Base-by-base conservation (phyloP, 371 early-diverging fungal species). In the Mortierella sp. region DNA sequence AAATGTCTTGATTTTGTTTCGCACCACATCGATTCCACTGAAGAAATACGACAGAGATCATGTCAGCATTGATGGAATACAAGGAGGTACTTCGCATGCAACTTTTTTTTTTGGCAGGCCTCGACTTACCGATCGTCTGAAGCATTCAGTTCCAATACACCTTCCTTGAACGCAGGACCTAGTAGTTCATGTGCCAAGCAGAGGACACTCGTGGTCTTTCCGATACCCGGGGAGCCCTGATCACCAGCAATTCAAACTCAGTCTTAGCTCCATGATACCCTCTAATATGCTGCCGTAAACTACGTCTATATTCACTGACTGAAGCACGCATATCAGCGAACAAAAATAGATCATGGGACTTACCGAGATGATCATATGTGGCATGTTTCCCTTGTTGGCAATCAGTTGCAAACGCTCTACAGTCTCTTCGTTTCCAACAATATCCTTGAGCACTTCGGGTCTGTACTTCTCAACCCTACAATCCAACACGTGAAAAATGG, bases 1-100 rank as follows among this genome's bases (percentile, higher is more conserved):
- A 89, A 99, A 99, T 81, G 91, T 88, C 82, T 99, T 99, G 82
- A 99, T 99, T 59, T 91, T 90, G 82, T 94, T 96, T 51, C 99
- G 87, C 6, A 99, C 98, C 6, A 98, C 97, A 47, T 99, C 99
- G 60, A 99, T 98, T 44, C 99, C 99, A 72, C 99, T 39, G 27
- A 17, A 23, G 27, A 26, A 19, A 49, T 7, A 21, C 31, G 1
- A 32, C 6, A 21, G n/a, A 51, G 24, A 15, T 21, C 21, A 37
- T 3, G n/a, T 32, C 8, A 52, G 34, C 42, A 51, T 15, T 6
- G 19, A 46, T 28, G 37, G 17, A 30, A 58, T 28, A 2, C 60
- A 28, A 12, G 21, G 34, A 7, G 43, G 24, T 44, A 48, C 5
- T 51, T 12, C 31, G 6, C 5, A 30, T 41, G n/a, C 8, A 41